Percentiles rank a stretch among this genome's conserved stretches.
Conservation (phyloP, 345 rosid species). For the Citrus sp. region DNA sequence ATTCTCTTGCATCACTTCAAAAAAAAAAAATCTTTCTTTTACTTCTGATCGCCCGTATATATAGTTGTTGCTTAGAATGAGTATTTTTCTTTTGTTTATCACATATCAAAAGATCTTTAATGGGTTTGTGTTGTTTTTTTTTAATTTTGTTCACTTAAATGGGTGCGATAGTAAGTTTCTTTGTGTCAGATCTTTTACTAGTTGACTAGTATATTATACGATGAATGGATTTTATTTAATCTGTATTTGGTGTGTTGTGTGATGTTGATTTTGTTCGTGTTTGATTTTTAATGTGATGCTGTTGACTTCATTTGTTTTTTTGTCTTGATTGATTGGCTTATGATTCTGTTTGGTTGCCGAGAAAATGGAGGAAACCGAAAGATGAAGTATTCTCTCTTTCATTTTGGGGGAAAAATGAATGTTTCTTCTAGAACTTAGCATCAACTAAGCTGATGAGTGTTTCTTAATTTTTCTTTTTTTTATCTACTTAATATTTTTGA, state of each 20-base stretch:
- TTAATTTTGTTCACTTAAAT: background rate
- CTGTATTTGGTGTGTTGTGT: background rate
- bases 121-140: constrained; percentile 8
- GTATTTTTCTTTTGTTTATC: background rate
- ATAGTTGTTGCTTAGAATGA: constrained; percentile 5
- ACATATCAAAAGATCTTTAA: constrained; percentile 31
- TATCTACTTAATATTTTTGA: background rate
- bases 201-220: background rate
- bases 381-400: background rate
- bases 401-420: background rate
- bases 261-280: background rate
- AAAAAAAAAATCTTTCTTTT: background rate
- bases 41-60: constrained; percentile 3
- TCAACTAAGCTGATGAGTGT: background rate
- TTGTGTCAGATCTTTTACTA: constrained; percentile 15
- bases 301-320: background rate
- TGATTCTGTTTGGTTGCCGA: constrained; percentile 8
- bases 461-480: background rate
- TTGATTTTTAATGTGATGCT: background rate
- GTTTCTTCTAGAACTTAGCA: background rate
- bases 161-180: constrained; percentile 13
- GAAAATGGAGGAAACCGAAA: constrained; percentile 1
- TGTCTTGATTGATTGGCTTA: background rate
- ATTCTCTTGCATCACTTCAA: constrained; percentile 20
- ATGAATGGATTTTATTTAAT: background rate